Evolutionary conservation across 306 rosid species (phyloP).

Genomic region (Quercus rubra): DNA sequence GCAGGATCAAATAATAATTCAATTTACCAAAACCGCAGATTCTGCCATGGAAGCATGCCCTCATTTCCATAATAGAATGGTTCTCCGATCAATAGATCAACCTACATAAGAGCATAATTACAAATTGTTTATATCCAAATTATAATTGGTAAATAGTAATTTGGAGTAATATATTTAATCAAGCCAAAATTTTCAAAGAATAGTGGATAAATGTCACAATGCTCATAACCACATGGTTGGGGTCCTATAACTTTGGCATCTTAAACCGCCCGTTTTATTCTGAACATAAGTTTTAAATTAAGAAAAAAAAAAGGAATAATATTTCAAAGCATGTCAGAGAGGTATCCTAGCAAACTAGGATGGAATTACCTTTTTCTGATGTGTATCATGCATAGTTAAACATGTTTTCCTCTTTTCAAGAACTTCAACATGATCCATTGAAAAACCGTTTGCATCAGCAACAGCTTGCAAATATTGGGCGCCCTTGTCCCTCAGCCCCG

Average conservation of each 20-base stretch:
- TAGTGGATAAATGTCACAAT: neutral
- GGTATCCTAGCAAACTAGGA: neutral
- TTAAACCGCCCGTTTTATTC: neutral
- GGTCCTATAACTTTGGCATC: neutral
- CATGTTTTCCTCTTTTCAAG: conserved; percentile 49
- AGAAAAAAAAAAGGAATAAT: neutral
- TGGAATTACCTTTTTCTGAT: conserved; percentile 55
- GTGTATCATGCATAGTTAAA: conserved; percentile 48
- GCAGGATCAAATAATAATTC: conserved; percentile 14
- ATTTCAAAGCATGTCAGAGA: neutral
- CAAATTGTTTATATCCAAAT: conserved; percentile 2
- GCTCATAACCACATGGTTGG: neutral
- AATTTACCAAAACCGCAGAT: conserved; percentile 79
- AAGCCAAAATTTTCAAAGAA: neutral
- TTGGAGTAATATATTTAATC: neutral
- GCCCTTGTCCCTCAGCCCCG: conserved; percentile 69
- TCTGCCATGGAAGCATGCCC: conserved; percentile 87
- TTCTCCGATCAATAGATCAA: conserved; percentile 77
- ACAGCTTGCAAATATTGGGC: conserved; percentile 63
- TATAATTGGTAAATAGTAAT: neutral
- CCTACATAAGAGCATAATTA: conserved; percentile 40
- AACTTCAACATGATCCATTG: conserved; percentile 57
- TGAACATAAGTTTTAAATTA: neutral
- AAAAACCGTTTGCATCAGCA: conserved; percentile 53
- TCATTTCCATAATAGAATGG: conserved; percentile 84